phyloP scores from a whole-genome alignment of 805 yeast species.

The Dipodascus albidus region DNA sequence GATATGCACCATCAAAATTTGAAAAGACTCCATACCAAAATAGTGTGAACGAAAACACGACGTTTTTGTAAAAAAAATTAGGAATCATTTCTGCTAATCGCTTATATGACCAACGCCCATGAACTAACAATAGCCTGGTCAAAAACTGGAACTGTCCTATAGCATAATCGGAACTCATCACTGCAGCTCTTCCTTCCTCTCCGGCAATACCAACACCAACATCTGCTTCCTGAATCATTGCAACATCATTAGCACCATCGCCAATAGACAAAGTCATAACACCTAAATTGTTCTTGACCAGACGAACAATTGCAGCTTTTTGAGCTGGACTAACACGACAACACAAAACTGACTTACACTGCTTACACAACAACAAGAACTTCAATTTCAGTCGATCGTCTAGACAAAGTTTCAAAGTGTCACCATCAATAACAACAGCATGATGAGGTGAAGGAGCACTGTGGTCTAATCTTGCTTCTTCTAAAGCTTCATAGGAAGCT shows the following conservation, averaged over 20 bases:
- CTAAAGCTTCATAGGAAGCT: constrained; percentile 34
- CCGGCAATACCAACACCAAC: constrained; percentile 84
- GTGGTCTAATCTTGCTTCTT: constrained; percentile 47
- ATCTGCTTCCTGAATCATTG: constrained; percentile 81
- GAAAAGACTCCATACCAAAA: constrained; percentile 68
- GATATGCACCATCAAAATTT: constrained; percentile 63
- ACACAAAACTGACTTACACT: constrained; percentile 68
- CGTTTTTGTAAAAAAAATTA: constrained; percentile 67
- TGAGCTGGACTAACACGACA: constrained; percentile 80
- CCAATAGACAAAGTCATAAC: constrained; percentile 78
- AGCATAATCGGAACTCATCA: constrained; percentile 77
- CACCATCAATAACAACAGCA: constrained; percentile 66
- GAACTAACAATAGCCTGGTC: constrained; percentile 54
- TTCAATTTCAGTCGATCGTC: constrained; percentile 31
- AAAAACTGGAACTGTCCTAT: constrained; percentile 68
- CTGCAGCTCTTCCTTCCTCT: constrained; percentile 80
- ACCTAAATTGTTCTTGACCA: constrained; percentile 50
- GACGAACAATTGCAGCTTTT: constrained; percentile 60
- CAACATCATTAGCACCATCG: constrained; percentile 80
- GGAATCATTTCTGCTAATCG: constrained; percentile 70
- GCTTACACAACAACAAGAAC: constrained; percentile 61
- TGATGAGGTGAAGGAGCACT: constrained; percentile 45
- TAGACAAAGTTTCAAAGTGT: constrained; percentile 39
- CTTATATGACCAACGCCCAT: constrained; percentile 74
- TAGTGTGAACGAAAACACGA: constrained; percentile 57